Conservation (phyloP, 2,329 filamentous ascomycete species). For the Aspergillus ibericus region DNA sequence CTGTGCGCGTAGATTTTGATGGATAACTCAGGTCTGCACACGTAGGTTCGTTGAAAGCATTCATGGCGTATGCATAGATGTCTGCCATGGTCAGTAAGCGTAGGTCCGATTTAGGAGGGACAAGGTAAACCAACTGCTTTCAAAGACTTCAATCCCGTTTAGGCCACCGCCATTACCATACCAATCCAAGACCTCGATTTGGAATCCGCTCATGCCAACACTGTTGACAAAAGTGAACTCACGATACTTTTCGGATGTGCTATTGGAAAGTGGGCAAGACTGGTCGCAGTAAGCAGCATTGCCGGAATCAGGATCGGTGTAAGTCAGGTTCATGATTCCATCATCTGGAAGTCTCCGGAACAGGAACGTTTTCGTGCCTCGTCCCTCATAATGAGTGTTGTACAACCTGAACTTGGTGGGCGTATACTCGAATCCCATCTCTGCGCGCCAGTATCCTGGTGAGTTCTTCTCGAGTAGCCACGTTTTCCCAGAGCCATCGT, state of each 20-base stretch:
- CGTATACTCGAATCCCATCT: constrained; percentile 78
- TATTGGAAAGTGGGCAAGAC: constrained; percentile 77
- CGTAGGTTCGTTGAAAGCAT: constrained; percentile 82
- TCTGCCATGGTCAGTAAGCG: constrained; percentile 45
- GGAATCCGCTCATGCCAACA: constrained; percentile 85
- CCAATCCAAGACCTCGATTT: constrained; percentile 81
- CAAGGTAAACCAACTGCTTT: constrained; percentile 57
- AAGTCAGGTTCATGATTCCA: constrained; percentile 96
- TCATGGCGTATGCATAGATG: constrained; percentile 80
- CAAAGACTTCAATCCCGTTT: constrained; percentile 80
- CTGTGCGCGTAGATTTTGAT: constrained; percentile 68
- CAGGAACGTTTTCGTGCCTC: constrained; percentile 84
- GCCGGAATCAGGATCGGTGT: constrained; percentile 72
- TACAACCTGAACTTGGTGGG: constrained; percentile 84
- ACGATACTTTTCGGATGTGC: constrained; percentile 67
- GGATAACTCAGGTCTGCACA: constrained; percentile 67
- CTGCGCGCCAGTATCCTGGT: constrained; percentile 78
- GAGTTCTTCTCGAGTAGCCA: constrained; percentile 78
- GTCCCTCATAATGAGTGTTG: constrained; percentile 81
- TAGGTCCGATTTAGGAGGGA: not conserved
- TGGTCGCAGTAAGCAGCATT: constrained; percentile 72
- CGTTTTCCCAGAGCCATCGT: constrained; percentile 70
- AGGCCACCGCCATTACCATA: constrained; percentile 85
- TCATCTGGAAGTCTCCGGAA: constrained; percentile 82
- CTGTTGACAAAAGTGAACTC: constrained; percentile 89